phyloP scores from a whole-genome alignment of 2,329 filamentous ascomycete genomes.

The Arthrobotrys sinensis region DNA sequence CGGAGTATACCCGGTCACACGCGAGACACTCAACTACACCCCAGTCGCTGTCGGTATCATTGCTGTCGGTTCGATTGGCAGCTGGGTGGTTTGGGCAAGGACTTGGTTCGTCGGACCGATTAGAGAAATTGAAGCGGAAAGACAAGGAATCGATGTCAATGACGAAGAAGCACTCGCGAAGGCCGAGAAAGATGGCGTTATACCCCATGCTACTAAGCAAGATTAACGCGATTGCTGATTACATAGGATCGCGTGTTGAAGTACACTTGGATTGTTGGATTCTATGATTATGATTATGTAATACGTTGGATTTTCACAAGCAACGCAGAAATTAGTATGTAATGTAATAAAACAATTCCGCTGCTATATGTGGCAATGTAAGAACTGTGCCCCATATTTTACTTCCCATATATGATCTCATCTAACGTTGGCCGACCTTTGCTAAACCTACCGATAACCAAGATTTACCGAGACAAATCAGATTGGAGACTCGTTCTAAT shows the following conservation, averaged over 20 bases:
- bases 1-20: constrained; percentile 72
- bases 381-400: no score
- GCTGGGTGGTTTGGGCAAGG: constrained; percentile 72
- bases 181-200: constrained; percentile 65
- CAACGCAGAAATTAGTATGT: no score
- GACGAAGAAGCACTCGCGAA: constrained; percentile 70
- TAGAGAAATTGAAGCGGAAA: constrained; percentile 72
- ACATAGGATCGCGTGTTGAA: background rate
- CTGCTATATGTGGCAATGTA: no score
- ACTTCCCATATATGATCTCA: no score
- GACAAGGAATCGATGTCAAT: constrained; percentile 70
- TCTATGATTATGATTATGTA: constrained; percentile 1
- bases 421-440: no score
- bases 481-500: no score
- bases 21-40: constrained; percentile 75
- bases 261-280: background rate
- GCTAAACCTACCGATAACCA: no score
- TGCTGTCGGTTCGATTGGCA: constrained; percentile 69
- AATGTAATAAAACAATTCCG: no score
- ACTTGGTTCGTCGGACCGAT: constrained; percentile 74
- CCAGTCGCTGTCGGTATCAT: constrained; percentile 75
- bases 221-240: background rate
- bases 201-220: constrained; percentile 27
- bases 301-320: constrained; percentile 5
- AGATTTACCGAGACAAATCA: no score